Evolutionary conservation across 2,329 filamentous ascomycete species (phyloP), one percentile per base, ranked within the genome.

Genomic region (Helicocarpus griseus): DNA sequence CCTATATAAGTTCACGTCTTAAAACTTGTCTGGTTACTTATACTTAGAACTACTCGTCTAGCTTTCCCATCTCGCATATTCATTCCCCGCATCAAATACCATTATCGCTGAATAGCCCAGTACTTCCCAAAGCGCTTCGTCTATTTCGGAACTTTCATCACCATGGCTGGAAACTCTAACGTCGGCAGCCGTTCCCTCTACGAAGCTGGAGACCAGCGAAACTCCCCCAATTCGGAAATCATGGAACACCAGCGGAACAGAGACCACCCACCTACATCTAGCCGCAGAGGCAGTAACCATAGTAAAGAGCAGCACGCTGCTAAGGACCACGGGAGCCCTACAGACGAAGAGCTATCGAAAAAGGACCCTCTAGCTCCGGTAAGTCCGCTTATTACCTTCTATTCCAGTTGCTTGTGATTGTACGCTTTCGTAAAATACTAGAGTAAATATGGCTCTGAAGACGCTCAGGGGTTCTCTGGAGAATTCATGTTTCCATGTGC

Each of bases 161-260:
- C 51, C 59, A 77, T 78, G 74, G 74, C 72, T 60, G 72, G 72
- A 61, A 71, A 68, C 51, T 87, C 85, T 53, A 85, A 75, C 64
- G 85, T 91, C 64, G 87, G 87, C 59, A 77, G 73, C 66, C 62
- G 70, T 56, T 66, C 70, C 54, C 71, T 88, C 65, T 90, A 93
- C 72, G 85, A 90, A 72, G 83, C 77, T 52, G 84, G 82, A 53
- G 87, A 93, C 70, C 87, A 93, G 76, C 78, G 80, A 61, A 88
- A 82, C 66, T 65, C 70, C 55, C 77, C 80, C 55, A 65, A 78
- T 53, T 74, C 78, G 2, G 72, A 77, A 55, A 57, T 73, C 49
- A 63, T 70, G 41, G 74, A 80, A 61, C 73, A 76, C 19, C 72
- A 79, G 48, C 77, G 81, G 54, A 93, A 80, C 72, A 73, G 89